Evolutionary conservation across 129 eudicot species (phyloP).

Genomic region (Lactuca saligna): DNA sequence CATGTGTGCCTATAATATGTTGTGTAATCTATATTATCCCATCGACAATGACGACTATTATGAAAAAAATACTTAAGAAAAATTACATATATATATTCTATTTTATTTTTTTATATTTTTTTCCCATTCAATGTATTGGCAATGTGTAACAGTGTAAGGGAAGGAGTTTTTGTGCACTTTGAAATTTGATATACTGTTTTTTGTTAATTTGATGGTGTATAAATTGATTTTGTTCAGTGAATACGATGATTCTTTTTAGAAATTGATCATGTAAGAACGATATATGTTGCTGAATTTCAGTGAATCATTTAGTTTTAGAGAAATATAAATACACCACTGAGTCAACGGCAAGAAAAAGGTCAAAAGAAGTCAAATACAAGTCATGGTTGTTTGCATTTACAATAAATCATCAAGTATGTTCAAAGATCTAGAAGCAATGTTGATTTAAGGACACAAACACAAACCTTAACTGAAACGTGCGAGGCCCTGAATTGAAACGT

Average conservation of each 20-base stretch:
- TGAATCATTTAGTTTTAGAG: no score
- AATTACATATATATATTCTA: slow-evolving; percentile 21
- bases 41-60: slow-evolving; percentile 19
- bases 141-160: slow-evolving; percentile 20
- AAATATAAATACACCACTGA: no score
- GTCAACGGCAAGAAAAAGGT: no score
- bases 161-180: slow-evolving; percentile 20
- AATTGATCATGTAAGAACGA: no score
- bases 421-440: no score
- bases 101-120: slow-evolving; percentile 6
- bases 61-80: slow-evolving; percentile 12
- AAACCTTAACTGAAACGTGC: no score
- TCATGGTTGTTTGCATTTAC: no score
- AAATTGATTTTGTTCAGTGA: neutral
- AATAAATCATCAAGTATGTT: no score
- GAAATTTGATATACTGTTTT: neutral
- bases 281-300: no score
- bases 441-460: no score
- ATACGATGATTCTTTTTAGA: neutral
- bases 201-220: neutral
- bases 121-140: slow-evolving; percentile 16
- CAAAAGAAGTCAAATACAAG: no score
- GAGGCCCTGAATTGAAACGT: no score
- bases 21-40: slow-evolving; percentile 1
- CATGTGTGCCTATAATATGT: slow-evolving; percentile 26